phyloP scores from a whole-genome alignment of 139 green algal species.

The Raphidocelis subcapitata region DNA sequence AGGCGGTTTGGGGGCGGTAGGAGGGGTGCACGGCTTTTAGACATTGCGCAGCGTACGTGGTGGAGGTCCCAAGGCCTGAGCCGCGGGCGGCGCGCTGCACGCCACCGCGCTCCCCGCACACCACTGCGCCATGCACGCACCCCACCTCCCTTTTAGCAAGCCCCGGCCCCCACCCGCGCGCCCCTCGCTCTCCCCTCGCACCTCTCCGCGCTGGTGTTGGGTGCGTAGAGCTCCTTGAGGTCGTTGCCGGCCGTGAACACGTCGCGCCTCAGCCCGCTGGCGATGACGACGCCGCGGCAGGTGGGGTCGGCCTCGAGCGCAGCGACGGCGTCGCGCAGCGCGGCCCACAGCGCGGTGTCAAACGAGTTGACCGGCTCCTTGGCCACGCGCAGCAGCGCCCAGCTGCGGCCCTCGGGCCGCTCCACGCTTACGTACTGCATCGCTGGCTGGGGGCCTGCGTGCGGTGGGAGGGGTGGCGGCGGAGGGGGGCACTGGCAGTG shows the following conservation, averaged over 20 bases:
- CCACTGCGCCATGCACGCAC: no score
- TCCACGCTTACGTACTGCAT: conserved; percentile 2
- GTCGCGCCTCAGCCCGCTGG: conserved; percentile 61
- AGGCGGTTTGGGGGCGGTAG: conserved; percentile 29
- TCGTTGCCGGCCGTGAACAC: conserved; percentile 74
- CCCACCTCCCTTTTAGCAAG: no score
- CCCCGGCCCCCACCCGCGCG: no score
- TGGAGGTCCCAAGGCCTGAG: no score
- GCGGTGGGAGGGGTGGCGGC: no score
- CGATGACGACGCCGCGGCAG: conserved; percentile 67
- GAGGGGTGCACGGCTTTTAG: no score
- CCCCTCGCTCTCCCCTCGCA: no score
- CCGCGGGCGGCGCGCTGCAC: no score
- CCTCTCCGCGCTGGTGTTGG: conserved; percentile 56
- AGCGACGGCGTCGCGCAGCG: conserved; percentile 47
- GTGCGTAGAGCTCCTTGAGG: conserved; percentile 79
- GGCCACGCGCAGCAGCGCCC: conserved; percentile 7
- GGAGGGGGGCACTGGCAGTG: no score
- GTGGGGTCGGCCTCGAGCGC: conserved; percentile 51
- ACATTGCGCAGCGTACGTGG: no score
- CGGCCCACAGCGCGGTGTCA: conserved; percentile 24
- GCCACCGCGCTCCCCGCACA: no score
- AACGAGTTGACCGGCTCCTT: conserved; percentile 34
- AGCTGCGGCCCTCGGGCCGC: not conserved
- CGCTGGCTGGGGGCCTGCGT: not conserved